Evolutionary conservation across 306 rosid species (phyloP).

Genomic region (Oemleria cerasiformis): DNA sequence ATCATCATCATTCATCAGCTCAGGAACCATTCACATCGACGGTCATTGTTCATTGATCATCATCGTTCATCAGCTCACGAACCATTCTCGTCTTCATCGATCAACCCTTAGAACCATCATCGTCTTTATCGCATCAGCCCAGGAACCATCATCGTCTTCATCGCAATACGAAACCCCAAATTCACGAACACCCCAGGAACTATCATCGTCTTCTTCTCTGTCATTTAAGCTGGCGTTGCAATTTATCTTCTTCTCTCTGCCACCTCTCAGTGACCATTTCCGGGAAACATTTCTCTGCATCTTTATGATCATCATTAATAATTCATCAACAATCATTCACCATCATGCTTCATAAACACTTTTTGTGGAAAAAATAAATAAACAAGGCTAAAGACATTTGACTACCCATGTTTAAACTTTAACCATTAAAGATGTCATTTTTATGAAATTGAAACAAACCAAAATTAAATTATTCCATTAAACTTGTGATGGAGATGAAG

Average conservation of each 20-base stretch:
- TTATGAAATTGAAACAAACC: neutral
- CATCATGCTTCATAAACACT: neutral
- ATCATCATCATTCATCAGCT: no score
- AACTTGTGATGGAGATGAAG: neutral
- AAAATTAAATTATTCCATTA: neutral
- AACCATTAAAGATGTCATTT: neutral
- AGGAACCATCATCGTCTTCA: no score
- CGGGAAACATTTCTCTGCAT: slow-evolving; percentile 74
- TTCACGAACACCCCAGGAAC: no score
- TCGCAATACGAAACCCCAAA: no score
- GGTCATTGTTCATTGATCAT: no score
- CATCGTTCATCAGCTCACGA: no score
- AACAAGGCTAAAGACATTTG: slow-evolving; percentile 22
- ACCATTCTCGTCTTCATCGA: no score
- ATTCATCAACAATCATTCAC: neutral
- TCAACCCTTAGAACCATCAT: no score
- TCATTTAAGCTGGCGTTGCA: slow-evolving; percentile 39
- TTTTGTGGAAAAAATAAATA: neutral
- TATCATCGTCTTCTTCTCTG: no score
- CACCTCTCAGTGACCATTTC: slow-evolving; percentile 59
- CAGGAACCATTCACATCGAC: no score
- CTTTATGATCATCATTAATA: slow-evolving; percentile 24
- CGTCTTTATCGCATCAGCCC: no score
- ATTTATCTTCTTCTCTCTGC: slow-evolving; percentile 56
- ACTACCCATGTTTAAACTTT: neutral